Base-by-base conservation (phyloP, 768 basidiomycete species). In the Kwoniella botswanensis region DNA sequence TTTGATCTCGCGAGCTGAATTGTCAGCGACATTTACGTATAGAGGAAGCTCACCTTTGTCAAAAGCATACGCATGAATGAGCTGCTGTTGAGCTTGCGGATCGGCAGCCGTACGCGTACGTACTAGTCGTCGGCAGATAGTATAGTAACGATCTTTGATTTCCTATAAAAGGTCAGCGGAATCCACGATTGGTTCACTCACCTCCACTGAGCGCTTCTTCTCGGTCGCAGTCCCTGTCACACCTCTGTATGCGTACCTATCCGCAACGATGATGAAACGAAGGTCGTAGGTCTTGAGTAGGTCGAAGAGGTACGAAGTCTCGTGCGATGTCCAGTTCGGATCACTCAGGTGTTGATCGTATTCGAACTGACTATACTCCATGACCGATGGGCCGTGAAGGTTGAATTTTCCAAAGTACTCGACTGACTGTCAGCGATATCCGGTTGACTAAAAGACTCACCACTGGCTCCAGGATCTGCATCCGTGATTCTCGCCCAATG, bases 81-180 rank as follows among this genome's bases (percentile, higher is more conserved):
- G 84, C 54, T 88, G 87, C 17, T 86, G 86, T 83, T 90, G 93
- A 78, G 87, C 85, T 75, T 93, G 91, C 72, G 96, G 93, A 11
- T 93, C 93, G 42, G 88, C 83, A 87, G 93, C 94, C 18, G 93
- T 93, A 29, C 92, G 86, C 76, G 89, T 92, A 55, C 93, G 88
- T 43, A 98, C 87, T 43, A 98, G 87, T 71, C 92, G 92, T 35
- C 97, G 88, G 81, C 94, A 95, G 18, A 95, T 90, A 61, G 91
- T 90, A 82, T 92, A 98, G 79, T 98, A 98, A 35, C 97, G 87
- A 75, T 94, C 93, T 85, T 98, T 98, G 74, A 98, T 84, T 72
- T 97, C 95, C 93, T 94, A 59, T 65, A 9, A 18, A 17, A 59
- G 35, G 62, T 78, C 52, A 74, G 67, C 55, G 18, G 13, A 4